These are phyloP conservation scores for Digitaria exilis DNA, from an alignment of 202 grass and related monocot genomes.

Conservation along the genomic window DNA sequence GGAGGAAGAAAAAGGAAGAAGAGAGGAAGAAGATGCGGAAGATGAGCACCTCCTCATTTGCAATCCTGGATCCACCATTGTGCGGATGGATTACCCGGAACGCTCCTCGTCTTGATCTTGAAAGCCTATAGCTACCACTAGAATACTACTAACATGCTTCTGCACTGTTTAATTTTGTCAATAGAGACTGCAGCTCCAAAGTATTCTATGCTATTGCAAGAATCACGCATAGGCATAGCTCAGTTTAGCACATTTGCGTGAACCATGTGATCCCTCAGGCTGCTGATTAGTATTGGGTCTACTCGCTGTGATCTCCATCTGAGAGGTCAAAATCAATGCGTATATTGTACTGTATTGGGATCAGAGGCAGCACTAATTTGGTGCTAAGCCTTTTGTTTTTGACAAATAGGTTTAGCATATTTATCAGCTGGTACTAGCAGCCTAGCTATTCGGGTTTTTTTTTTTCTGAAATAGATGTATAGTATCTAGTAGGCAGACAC, in stretches of 20 bases:
- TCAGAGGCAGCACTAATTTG: neutral
- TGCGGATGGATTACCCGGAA: constrained; percentile 9
- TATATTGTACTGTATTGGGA: neutral
- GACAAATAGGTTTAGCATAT: constrained; percentile 10
- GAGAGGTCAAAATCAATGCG: constrained; percentile 9
- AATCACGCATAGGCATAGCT: neutral
- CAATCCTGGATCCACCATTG: too few relatives aligned
- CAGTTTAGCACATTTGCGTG: neutral
- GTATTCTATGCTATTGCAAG: too few relatives aligned
- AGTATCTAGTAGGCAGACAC: neutral
- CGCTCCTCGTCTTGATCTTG: too few relatives aligned
- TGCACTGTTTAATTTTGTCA: too few relatives aligned
- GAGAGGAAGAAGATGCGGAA: too few relatives aligned
- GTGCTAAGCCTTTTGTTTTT: neutral
- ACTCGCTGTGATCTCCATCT: neutral
- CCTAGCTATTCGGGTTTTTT: neutral
- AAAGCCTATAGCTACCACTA: too few relatives aligned
- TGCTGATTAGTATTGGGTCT: neutral
- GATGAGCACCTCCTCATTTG: too few relatives aligned
- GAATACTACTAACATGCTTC: too few relatives aligned
- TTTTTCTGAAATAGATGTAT: neutral
- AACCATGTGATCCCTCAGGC: neutral
- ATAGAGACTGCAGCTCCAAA: neutral
- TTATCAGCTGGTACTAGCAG: neutral
- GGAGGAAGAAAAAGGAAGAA: too few relatives aligned